These are phyloP conservation scores for Chondrostereum purpureum DNA, from an alignment of 1,284 basidiomycete species.

Conservation along the genomic window DNA sequence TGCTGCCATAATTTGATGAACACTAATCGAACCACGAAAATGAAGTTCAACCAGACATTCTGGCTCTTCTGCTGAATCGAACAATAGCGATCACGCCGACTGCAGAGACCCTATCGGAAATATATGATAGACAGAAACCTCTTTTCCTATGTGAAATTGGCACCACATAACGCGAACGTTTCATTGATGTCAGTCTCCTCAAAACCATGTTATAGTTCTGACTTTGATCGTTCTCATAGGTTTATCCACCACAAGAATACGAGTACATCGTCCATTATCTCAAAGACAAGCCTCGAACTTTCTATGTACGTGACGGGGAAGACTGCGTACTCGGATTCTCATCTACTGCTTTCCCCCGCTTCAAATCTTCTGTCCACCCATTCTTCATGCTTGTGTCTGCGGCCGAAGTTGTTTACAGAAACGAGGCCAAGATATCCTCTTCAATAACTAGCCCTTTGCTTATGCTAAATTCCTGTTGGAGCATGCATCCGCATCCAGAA, in stretches of 20 bases:
- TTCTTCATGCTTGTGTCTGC: neutral
- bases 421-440: neutral
- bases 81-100: neutral
- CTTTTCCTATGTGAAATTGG: no score
- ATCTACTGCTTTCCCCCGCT: neutral
- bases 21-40: neutral
- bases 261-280: neutral
- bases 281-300: neutral
- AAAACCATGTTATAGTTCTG: neutral
- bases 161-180: no score
- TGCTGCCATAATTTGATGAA: neutral
- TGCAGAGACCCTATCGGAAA: neutral
- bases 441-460: neutral
- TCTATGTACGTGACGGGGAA: neutral
- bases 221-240: neutral
- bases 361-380: neutral
- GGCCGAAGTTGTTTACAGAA: neutral
- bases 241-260: neutral
- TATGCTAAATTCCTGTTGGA: neutral
- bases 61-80: neutral
- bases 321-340: neutral
- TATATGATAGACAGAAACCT: no score
- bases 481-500: no score
- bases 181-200: neutral
- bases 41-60: neutral